Evolutionary conservation across 257 asterid species (phyloP), one percentile per base, ranked within the genome.

Genomic region (Gentiana straminea): DNA sequence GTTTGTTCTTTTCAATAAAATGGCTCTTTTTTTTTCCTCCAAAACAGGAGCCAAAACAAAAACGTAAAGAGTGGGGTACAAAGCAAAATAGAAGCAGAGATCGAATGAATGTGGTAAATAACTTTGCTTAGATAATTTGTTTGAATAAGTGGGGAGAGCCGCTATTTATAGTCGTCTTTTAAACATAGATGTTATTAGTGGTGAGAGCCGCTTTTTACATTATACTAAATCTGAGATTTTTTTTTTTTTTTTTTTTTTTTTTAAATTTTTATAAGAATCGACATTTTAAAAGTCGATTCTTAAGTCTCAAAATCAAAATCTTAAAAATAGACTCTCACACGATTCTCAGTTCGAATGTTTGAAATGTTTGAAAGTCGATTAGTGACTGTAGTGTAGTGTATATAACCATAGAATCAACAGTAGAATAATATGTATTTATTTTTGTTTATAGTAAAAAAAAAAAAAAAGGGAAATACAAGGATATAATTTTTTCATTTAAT

Each of bases 151-250:
- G 4, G 5, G 39, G 36, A 7, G 46, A n/a, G 55, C 55, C 64
- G 24, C 24, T 61, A 68, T 68, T 68, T 68, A 68, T 60, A 49
- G 67, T 38, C 54, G 33, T 34, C 2, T n/a, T 4, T 46, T 66
- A 24, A 24, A 24, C 46, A 35, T 8, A 4, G 32, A 33, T 50
- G 15, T 51, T 44, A 54, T 63, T 8, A 1, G 24, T 24, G 4
- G 5, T 49, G 5, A 13, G 24, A 48, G 15, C 51, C 51, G 6
- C 6, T 48, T 7, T 2, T 48, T 11, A 10, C 15, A 0, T 48
- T 2, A 6, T 48, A 48, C 51, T 5, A 11, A 10, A 48, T 10
- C 11, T 11, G 13, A 0, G 4, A 2, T 37, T 32, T 51, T 7
- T 8, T 24, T 7, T 24, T 32, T 7, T 32, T 6, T 51, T 6